Base-by-base conservation (phyloP, 2,329 filamentous ascomycete species). In the Exserohilum rostratum region DNA sequence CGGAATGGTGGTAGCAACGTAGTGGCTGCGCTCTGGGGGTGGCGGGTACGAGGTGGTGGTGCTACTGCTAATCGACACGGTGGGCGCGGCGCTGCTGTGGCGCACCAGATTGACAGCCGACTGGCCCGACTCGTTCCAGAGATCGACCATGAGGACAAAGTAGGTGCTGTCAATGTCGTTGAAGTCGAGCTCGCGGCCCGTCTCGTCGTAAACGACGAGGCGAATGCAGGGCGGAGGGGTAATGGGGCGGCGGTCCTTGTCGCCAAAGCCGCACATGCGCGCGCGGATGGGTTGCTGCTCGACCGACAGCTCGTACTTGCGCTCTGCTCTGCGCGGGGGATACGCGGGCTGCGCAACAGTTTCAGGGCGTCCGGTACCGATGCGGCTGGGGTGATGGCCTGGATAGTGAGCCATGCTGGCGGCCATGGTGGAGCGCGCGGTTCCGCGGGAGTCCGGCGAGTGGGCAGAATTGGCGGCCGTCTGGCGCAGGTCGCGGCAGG, bases 251-350 rank as follows among this genome's bases (percentile, higher is more conserved):
- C 95, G 90, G 76, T 99, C 95, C 90, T 96, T 99, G 80, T 99
- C 95, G 59, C 95, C 95, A 78, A 98, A 99, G 6, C 95, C 95
- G 79, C 95, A 99, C 95, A 98, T 98, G 58, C 95, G 90, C 62
- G 95, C 95, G 67, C 95, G 87, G 67, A 91, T 84, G 46, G 95
- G 95, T 76, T 98, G 92, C 79, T 99, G 95, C 63, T 90, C 87
- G 56, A 97, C 91, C 62, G 88, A 81, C 46, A 96, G 83, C 58
- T 87, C 89, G 75, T 76, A 55, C 37, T 17, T 30, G 20, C 48
- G 45, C 11, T 17, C 34, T 53, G 46, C 31, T 44, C 33, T 29
- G 34, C 43, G 43, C 31, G 31, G 43, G 6, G 43, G 13, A 10
- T 47, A 47, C n/a, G 37, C 25, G 18, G 27, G 27, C 17, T 30